A percentile compares a stretch with the other conserved stretches of the same genome.
Evolutionary conservation across 1,284 basidiomycete species (phyloP).

Genomic region (Ustilago tritici): DNA sequence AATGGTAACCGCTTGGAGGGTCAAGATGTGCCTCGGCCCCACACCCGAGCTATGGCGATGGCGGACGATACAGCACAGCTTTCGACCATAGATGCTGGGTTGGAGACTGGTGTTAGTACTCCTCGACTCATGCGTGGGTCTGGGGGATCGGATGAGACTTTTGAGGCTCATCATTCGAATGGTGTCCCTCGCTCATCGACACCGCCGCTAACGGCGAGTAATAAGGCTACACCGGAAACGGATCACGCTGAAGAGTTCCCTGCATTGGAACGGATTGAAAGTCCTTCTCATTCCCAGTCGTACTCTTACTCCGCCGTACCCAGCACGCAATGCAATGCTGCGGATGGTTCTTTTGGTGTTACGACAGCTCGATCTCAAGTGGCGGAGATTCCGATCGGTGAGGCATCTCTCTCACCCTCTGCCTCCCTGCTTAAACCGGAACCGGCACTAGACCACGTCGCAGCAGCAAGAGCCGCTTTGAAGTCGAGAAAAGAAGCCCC

Average conservation of each 20-base stretch:
- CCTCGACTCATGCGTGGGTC: constrained; percentile 9
- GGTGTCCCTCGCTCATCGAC: constrained; percentile 32
- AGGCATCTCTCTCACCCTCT: constrained; percentile 10
- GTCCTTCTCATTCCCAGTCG: not conserved
- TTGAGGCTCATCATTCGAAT: not conserved
- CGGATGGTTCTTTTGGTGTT: not conserved
- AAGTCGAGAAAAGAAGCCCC: constrained; percentile 23
- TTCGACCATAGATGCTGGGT: constrained; percentile 6
- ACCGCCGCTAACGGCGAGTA: constrained; percentile 21
- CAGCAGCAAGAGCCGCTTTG: constrained; percentile 35
- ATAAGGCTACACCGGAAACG: constrained; percentile 14
- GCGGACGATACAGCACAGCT: constrained; percentile 26
- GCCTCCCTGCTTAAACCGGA: not conserved
- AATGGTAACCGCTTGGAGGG: constrained; percentile 44
- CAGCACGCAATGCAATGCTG: not conserved
- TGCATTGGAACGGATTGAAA: not conserved
- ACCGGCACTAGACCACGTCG: constrained; percentile 26
- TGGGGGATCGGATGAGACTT: constrained; percentile 22
- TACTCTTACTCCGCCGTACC: no score
- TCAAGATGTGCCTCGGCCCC: constrained; percentile 34
- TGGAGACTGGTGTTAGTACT: constrained; percentile 10
- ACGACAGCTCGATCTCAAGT: not conserved
- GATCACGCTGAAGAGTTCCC: constrained; percentile 11
- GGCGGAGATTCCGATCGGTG: constrained; percentile 15
- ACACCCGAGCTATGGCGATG: not conserved